A percentile compares a stretch with the other conserved stretches of the same genome.
phyloP scores from a whole-genome alignment of 1,139 yeast genomes.

The Kurtzmaniella quercitrusa region DNA sequence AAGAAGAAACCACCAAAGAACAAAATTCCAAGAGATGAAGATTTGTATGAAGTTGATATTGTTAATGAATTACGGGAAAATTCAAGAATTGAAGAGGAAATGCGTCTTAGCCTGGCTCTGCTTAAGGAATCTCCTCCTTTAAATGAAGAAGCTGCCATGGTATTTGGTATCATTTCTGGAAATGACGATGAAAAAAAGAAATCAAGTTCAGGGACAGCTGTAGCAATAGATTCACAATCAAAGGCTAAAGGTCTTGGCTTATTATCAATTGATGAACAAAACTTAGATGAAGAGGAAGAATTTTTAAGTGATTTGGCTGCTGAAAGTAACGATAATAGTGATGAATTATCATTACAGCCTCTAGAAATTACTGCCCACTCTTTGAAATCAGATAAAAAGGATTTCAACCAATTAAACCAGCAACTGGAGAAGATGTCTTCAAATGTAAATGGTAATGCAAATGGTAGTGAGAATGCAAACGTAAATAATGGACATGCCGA shows the following conservation, averaged over 20 bases:
- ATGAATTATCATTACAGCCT: background rate
- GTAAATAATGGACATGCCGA: constrained; percentile 2
- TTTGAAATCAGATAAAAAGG: background rate
- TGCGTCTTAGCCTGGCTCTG: background rate
- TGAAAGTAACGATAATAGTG: background rate
- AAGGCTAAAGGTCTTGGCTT: background rate
- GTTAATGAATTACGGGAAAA: constrained; percentile 7
- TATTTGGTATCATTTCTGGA: constrained; percentile 40
- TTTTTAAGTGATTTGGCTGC: background rate
- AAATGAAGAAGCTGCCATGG: constrained; percentile 43
- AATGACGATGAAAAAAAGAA: constrained; percentile 7
- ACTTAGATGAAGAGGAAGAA: constrained; percentile 6
- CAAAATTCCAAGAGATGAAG: constrained; percentile 3
- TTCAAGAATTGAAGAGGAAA: constrained; percentile 8
- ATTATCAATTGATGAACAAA: constrained; percentile 1
- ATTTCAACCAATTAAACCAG: background rate
- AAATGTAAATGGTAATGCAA: too few species aligned
- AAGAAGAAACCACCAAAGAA: constrained; percentile 22
- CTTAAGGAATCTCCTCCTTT: constrained; percentile 17
- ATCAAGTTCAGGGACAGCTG: background rate
- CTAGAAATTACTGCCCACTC: background rate
- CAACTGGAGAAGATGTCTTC: constrained; percentile 2
- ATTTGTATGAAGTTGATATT: constrained; percentile 6
- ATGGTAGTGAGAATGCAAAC: constrained; percentile 1
- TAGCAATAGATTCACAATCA: background rate